Evolutionary conservation across 306 rosid genomes (phyloP).

Genomic region (Acacia crassicarpa): DNA sequence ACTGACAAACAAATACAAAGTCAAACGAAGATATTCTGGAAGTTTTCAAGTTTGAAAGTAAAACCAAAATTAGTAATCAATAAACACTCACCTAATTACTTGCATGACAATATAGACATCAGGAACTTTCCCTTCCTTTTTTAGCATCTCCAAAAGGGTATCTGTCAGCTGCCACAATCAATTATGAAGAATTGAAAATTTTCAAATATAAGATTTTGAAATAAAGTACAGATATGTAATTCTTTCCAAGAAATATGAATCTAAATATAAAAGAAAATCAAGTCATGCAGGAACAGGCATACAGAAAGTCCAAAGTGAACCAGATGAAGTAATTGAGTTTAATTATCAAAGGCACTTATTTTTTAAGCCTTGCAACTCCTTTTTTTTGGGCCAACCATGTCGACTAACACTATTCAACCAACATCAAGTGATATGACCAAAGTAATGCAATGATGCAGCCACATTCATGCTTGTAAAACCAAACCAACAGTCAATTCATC

Average conservation of each 20-base stretch:
- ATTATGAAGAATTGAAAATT: conserved; percentile 25
- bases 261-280: conserved; percentile 1
- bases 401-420: neutral
- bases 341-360: neutral
- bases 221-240: conserved; percentile 3
- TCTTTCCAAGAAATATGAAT: neutral
- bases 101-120: conserved; percentile 69
- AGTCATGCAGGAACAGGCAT: conserved; percentile 1
- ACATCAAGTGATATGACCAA: neutral
- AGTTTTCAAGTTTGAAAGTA: conserved; percentile 11
- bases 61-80: conserved; percentile 18
- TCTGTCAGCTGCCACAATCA: conserved; percentile 68
- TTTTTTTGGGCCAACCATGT: neutral
- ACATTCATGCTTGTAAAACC: neutral
- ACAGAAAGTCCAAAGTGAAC: neutral
- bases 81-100: conserved; percentile 66
- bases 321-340: conserved; percentile 4
- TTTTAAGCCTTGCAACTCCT: conserved; percentile 8
- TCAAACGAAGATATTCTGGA: conserved; percentile 12
- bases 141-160: conserved; percentile 64
- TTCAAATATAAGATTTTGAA: conserved; percentile 14
- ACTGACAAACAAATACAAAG: conserved; percentile 16
- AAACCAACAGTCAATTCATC: neutral
- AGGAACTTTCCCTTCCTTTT: conserved; percentile 64
- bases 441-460: neutral